phyloP scores from a whole-genome alignment of 2,329 filamentous ascomycete species.

The Stromatinia cepivora region DNA sequence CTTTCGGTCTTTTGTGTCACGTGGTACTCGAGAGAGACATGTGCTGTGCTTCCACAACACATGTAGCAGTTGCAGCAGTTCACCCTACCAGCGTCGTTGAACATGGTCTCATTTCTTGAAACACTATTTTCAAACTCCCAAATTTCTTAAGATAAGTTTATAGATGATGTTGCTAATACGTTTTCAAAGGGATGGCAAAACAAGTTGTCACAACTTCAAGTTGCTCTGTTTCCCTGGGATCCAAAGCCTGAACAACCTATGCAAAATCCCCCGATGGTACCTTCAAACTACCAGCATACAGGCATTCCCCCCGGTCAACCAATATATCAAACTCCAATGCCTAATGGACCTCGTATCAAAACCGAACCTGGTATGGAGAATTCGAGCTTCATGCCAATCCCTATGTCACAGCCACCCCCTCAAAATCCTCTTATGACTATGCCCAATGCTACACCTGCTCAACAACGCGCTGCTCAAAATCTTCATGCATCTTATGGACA shows the following conservation, averaged over 20 bases:
- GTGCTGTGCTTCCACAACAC: neutral
- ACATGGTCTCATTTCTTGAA: neutral
- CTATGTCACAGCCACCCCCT: conserved; percentile 26
- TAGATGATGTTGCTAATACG: conserved; percentile 3
- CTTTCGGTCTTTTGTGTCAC: conserved; percentile 29
- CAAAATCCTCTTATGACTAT: conserved; percentile 37
- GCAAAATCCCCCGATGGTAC: conserved; percentile 38
- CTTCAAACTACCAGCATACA: conserved; percentile 40
- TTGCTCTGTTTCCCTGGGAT: conserved; percentile 94
- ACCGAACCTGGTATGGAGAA: conserved; percentile 47
- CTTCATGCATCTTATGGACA: conserved; percentile 61
- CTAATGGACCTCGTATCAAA: conserved; percentile 42
- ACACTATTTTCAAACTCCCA: too few species aligned
- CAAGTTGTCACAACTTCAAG: conserved; percentile 79
- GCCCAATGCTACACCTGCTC: conserved; percentile 46
- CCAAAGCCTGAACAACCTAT: conserved; percentile 67
- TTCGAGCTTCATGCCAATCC: conserved; percentile 15
- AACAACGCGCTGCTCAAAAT: conserved; percentile 56
- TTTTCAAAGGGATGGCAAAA: conserved; percentile 80
- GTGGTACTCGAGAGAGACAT: conserved; percentile 20
- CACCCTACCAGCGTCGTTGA: neutral
- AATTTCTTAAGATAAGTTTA: neutral
- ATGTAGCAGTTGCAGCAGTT: neutral
- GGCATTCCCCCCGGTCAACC: conserved; percentile 30
- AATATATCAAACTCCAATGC: conserved; percentile 29